Evolutionary conservation across 495 filamentous ascomycete species (phyloP).

Genomic region (Neurospora sp.): DNA sequence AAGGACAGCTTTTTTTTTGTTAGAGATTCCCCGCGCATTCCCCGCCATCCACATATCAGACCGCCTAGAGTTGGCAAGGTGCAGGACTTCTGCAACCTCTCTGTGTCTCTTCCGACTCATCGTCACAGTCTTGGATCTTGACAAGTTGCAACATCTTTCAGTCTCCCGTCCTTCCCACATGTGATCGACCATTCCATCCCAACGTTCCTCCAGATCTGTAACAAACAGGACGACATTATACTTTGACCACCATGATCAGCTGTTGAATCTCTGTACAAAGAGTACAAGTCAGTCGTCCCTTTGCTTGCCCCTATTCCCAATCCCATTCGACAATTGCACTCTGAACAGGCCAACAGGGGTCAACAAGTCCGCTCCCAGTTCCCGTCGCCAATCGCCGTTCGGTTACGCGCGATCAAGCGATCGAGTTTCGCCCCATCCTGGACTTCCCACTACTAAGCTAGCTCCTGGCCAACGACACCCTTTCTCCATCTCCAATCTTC

Average conservation of each 20-base stretch:
- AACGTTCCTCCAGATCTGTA: background rate
- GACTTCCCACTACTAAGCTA: slow-evolving; percentile 8
- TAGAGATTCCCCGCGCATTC: background rate
- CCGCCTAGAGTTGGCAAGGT: background rate
- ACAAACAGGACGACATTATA: background rate
- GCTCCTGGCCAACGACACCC: background rate
- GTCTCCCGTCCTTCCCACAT: background rate
- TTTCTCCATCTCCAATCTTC: background rate
- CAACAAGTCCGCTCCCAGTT: background rate
- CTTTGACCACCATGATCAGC: background rate
- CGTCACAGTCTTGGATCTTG: background rate
- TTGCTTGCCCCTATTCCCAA: background rate
- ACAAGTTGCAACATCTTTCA: background rate
- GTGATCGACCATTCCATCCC: background rate
- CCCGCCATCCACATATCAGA: background rate
- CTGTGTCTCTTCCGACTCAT: background rate
- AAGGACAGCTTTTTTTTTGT: background rate
- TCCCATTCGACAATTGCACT: background rate
- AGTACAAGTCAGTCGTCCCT: background rate
- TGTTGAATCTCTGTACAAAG: background rate
- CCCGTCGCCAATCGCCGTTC: background rate
- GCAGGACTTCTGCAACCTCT: background rate
- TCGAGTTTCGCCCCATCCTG: slow-evolving; percentile 6
- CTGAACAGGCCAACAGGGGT: background rate
- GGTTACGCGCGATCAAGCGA: background rate